A percentile compares a stretch with the other conserved stretches of the same genome.
These are phyloP conservation scores for Fusarium setosum DNA, from an alignment of 2,329 filamentous ascomycete genomes.

Conservation along the genomic window DNA sequence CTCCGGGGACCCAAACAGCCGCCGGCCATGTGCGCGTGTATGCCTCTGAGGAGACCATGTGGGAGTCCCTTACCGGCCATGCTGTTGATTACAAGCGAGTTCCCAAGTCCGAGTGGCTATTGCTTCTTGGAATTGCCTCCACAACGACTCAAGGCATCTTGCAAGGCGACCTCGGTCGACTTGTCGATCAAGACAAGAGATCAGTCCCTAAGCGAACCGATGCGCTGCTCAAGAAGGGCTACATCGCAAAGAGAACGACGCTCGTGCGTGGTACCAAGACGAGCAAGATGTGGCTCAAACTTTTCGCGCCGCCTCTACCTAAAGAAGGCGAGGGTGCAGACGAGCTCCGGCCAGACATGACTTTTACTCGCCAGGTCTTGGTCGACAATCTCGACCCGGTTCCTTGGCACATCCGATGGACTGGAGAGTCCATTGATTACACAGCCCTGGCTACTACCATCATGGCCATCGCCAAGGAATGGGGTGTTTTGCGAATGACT, in stretches of 20 bases:
- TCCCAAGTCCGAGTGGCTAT: conserved; percentile 68
- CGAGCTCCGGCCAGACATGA: conserved; percentile 48
- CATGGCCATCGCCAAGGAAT: conserved; percentile 67
- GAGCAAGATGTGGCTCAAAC: conserved; percentile 70
- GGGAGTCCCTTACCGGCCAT: conserved; percentile 70
- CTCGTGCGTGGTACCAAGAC: conserved; percentile 70
- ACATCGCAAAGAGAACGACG: conserved; percentile 70
- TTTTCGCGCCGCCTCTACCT: conserved; percentile 61
- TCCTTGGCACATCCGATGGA: conserved; percentile 67
- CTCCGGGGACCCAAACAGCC: not conserved
- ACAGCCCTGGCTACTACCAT: conserved; percentile 67
- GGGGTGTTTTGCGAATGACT: conserved; percentile 67
- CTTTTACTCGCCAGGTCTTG: conserved; percentile 53
- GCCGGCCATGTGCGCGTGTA: conserved; percentile 50
- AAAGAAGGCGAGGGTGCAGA: conserved; percentile 46
- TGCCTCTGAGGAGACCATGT: conserved; percentile 66
- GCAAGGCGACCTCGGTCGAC: conserved; percentile 68
- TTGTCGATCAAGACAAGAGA: conserved; percentile 71
- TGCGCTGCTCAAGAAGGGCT: conserved; percentile 68
- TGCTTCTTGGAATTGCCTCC: conserved; percentile 68
- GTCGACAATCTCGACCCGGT: conserved; percentile 63
- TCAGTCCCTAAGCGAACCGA: conserved; percentile 72
- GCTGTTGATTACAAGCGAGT: conserved; percentile 68
- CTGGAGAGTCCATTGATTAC: conserved; percentile 68
- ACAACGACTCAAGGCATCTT: conserved; percentile 66